Evolutionary conservation across 2,329 filamentous ascomycete species (phyloP), one percentile per base, ranked within the genome.

Genomic region (Thielaviopsis euricoi): DNA sequence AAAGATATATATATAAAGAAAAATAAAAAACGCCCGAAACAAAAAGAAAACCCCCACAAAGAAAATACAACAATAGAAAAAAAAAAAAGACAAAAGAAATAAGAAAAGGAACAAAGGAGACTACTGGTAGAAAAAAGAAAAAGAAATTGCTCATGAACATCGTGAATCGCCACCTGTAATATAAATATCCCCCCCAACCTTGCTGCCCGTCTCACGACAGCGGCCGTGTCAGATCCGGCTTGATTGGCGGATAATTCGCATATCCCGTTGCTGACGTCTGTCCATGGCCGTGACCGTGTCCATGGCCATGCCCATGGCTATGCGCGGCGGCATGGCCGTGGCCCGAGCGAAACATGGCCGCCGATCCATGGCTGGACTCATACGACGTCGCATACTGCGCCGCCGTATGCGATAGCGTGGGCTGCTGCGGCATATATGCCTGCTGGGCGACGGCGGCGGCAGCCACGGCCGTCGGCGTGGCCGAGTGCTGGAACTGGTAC

Each of bases 131-230:
- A 33, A 2, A 33, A 26, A 26, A 9, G n/a, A 52, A 50, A 59
- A 60, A 69, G 71, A 0, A 68, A 62, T 1, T 67, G 58, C 33
- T 66, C 62, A 33, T 67, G 15, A n/a, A 43, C 37, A 17, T 43
- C 37, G 37, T 43, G 17, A 33, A 33, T 33, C 7, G 2, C 29
- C 29, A 10, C 7, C 29, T 33, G 29, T 10, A 33, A n/a, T n/a
- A n/a, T n/a, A n/a, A n/a, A n/a, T n/a, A 33, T 12, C 29, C 29
- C 15, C 3, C 13, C 15, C 15, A 3, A 40, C 13, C 33, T 15
- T 43, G 17, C 37, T 5, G 15, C 37, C n/a, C 13, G 37, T 6
- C 6, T 43, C 37, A 43, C 2, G 37, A 43, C 37, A 43, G 17
- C 37, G 37, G 37, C 37, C 37, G 37, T n/a, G 37, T 43, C 15